Percentiles rank a stretch among this genome's conserved stretches.
These are phyloP conservation scores for Ogataea ganodermae DNA, from an alignment of 805 yeast genomes.

Conservation along the genomic window DNA sequence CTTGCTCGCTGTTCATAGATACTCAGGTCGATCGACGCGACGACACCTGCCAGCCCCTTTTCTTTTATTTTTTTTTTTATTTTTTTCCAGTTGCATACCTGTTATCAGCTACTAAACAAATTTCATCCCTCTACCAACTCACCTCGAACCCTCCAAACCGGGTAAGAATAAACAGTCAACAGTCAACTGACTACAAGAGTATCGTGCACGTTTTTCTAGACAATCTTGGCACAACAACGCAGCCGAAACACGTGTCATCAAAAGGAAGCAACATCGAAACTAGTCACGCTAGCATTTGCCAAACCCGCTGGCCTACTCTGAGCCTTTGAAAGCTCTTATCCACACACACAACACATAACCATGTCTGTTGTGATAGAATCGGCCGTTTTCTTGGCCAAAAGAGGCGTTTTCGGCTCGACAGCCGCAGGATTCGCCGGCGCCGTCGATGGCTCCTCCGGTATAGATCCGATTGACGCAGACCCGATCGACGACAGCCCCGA, in stretches of 20 bases:
- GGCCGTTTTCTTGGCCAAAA: conserved; percentile 24
- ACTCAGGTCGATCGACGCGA: conserved; percentile 3
- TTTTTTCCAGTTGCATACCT: neutral
- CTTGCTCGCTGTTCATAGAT: neutral
- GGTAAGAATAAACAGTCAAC: too few relatives aligned
- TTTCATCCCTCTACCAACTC: neutral
- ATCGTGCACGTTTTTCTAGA: neutral
- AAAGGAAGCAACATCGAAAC: neutral
- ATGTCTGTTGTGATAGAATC: conserved; percentile 26
- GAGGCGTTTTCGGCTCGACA: conserved; percentile 28
- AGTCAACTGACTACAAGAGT: too few relatives aligned
- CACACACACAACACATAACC: conserved; percentile 8
- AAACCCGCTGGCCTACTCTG: too few relatives aligned
- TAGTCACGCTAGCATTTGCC: neutral
- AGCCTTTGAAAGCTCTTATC: neutral
- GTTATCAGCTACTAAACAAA: conserved; percentile 2
- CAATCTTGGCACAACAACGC: neutral
- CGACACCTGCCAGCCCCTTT: neutral
- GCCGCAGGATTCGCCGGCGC: conserved; percentile 18
- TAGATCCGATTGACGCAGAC: conserved; percentile 39
- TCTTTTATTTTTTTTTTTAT: neutral
- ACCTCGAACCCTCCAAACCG: too few relatives aligned
- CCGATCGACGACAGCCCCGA: conserved; percentile 41
- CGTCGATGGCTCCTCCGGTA: conserved; percentile 5
- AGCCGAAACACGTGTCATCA: conserved; percentile 1